These are phyloP conservation scores for Theobroma cacao DNA, from an alignment of 345 rosid species.

Conservation along the genomic window DNA sequence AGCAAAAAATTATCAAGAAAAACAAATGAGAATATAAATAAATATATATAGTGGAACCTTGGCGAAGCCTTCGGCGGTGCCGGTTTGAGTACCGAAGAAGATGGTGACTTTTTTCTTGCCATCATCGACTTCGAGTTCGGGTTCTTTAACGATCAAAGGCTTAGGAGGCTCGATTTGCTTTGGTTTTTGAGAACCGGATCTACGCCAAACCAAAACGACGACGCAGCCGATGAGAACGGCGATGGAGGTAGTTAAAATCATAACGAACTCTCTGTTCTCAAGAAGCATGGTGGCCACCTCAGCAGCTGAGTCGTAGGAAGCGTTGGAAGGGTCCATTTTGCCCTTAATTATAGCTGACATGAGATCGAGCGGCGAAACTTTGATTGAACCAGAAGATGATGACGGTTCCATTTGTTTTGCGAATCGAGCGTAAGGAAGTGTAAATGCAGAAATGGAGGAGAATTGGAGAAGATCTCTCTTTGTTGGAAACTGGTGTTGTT, in stretches of 20 bases:
- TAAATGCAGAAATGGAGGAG: neutral
- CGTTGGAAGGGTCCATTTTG: slow-evolving; percentile 62
- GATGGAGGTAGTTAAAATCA: slow-evolving; percentile 78
- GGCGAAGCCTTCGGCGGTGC: slow-evolving; percentile 97
- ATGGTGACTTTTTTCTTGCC: slow-evolving; percentile 73
- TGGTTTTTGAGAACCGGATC: slow-evolving; percentile 51
- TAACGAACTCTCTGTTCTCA: slow-evolving; percentile 72
- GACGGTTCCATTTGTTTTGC: slow-evolving; percentile 22
- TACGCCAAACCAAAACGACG: slow-evolving; percentile 71
- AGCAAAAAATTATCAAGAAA: neutral
- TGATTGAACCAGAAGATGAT: slow-evolving; percentile 30
- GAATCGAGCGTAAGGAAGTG: slow-evolving; percentile 1
- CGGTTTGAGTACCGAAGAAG: slow-evolving; percentile 94
- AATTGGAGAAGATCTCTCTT: slow-evolving; percentile 26
- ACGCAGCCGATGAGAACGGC: slow-evolving; percentile 89
- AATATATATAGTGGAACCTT: slow-evolving; percentile 45
- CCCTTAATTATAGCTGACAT: slow-evolving; percentile 80
- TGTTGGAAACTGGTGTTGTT: slow-evolving; percentile 21
- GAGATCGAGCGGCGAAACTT: slow-evolving; percentile 70
- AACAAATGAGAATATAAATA: neutral
- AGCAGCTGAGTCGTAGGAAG: slow-evolving; percentile 43
- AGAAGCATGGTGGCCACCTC: slow-evolving; percentile 55
- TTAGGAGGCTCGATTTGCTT: slow-evolving; percentile 45
- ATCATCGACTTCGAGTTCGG: slow-evolving; percentile 64
- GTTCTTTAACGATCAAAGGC: slow-evolving; percentile 53